These are phyloP conservation scores for Butyriboletus loyo DNA, from an alignment of 768 basidiomycete genomes.

Conservation along the genomic window DNA sequence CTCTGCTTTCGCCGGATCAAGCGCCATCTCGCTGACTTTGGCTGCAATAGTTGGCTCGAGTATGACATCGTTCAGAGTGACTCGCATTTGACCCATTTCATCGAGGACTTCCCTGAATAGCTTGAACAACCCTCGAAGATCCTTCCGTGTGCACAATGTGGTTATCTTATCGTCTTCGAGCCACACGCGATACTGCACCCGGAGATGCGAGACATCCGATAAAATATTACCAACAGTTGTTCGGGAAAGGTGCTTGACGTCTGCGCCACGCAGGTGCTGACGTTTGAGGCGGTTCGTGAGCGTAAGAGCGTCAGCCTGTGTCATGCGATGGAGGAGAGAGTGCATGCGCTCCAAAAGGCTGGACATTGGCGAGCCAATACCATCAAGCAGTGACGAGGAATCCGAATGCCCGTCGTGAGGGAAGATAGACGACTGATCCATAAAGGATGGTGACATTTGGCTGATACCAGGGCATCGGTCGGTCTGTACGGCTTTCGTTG, in stretches of 20 bases:
- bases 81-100: conserved; percentile 79
- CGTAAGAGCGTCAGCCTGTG: conserved; percentile 79
- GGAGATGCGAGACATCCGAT: conserved; percentile 64
- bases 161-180: conserved; percentile 73
- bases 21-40: conserved; percentile 66
- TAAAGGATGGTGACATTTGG: conserved; percentile 34
- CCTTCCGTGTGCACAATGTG: conserved; percentile 66
- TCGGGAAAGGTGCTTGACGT: conserved; percentile 82
- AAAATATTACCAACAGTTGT: conserved; percentile 75
- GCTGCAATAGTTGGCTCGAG: conserved; percentile 79
- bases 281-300: conserved; percentile 88
- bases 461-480: conserved; percentile 39
- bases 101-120: conserved; percentile 80
- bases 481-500: conserved; percentile 69
- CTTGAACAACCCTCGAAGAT: conserved; percentile 79
- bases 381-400: conserved; percentile 66
- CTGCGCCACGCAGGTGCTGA: conserved; percentile 82
- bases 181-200: conserved; percentile 66
- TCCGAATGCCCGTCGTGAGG: conserved; percentile 67
- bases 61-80: conserved; percentile 83
- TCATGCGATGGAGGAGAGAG: conserved; percentile 59
- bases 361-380: conserved; percentile 47
- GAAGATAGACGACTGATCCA: conserved; percentile 41
- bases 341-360: conserved; percentile 60
- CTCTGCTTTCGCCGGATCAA: conserved; percentile 56